A percentile compares a stretch with the other conserved stretches of the same genome.
These are phyloP conservation scores for Calonectria crousiana DNA, from an alignment of 2,329 filamentous ascomycete species.

Conservation along the genomic window DNA sequence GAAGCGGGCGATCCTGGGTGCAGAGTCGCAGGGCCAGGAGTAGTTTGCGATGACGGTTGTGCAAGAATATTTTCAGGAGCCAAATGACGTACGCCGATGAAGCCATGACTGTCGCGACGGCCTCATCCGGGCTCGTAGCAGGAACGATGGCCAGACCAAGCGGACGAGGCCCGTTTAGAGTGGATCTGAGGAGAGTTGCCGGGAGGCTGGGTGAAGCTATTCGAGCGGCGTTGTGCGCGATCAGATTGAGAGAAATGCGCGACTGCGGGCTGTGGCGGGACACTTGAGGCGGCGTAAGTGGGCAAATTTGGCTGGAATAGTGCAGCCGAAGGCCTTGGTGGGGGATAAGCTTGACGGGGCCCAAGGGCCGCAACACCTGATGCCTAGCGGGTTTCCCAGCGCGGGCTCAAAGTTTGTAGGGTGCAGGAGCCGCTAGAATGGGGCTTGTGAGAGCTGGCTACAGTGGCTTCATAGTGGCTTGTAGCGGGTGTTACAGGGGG, in stretches of 20 bases:
- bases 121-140: constrained; percentile 43
- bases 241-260: constrained; percentile 12
- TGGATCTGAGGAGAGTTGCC: constrained; percentile 32
- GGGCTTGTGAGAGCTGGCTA: background rate
- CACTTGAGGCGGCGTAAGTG: constrained; percentile 33
- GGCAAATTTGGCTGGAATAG: constrained; percentile 18
- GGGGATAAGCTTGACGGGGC: constrained; percentile 31
- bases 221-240: constrained; percentile 16
- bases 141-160: constrained; percentile 38
- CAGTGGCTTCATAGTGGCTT: constrained; percentile 23
- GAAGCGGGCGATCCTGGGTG: constrained; percentile 27
- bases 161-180: constrained; percentile 37
- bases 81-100: constrained; percentile 45
- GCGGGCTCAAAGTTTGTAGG: background rate
- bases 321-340: constrained; percentile 31
- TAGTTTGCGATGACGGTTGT: constrained; percentile 18
- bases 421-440: background rate
- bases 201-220: constrained; percentile 40
- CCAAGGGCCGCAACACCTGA: constrained; percentile 26
- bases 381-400: constrained; percentile 16
- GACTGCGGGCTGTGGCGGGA: constrained; percentile 28
- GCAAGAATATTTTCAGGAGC: constrained; percentile 39
- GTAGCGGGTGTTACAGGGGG: constrained; percentile 13
- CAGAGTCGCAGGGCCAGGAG: constrained; percentile 30
- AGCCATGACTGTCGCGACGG: constrained; percentile 43